Conservation (phyloP, 768 basidiomycete genomes). For the Phlebiopsis flavidoalba region DNA sequence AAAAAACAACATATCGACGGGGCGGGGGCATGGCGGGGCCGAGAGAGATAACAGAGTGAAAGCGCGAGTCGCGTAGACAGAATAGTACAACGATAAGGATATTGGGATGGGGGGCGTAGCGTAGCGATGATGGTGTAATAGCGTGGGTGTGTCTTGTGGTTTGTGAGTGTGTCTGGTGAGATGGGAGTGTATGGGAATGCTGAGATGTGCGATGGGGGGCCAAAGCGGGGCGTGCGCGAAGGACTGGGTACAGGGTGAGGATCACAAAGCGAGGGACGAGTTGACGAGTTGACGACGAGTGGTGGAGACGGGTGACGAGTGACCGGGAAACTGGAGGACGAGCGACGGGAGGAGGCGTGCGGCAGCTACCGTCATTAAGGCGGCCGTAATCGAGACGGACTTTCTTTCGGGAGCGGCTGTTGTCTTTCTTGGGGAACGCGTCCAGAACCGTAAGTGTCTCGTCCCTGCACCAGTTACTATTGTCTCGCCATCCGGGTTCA, state of each 20-base stretch:
- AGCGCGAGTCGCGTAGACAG: neutral
- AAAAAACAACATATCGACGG: neutral
- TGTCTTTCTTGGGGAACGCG: slow-evolving; percentile 79
- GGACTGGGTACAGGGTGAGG: neutral
- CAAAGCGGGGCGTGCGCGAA: neutral
- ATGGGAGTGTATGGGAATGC: neutral
- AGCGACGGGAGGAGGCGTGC: neutral
- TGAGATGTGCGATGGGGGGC: neutral
- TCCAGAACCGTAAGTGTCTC: slow-evolving; percentile 98
- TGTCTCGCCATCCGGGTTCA: slow-evolving; percentile 96
- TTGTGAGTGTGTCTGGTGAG: neutral
- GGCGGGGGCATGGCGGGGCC: neutral
- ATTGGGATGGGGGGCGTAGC: neutral
- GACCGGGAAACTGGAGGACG: neutral
- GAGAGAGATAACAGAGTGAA: neutral
- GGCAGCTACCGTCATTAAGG: slow-evolving; percentile 29
- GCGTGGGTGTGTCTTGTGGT: too few relatives aligned
- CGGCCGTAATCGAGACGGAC: slow-evolving; percentile 43
- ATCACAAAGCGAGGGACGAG: neutral
- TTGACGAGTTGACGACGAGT: neutral
- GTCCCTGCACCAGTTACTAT: slow-evolving; percentile 98
- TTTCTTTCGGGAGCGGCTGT: slow-evolving; percentile 28
- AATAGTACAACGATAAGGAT: slow-evolving; percentile 1
- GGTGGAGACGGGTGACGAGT: neutral
- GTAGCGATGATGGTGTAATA: neutral